These are phyloP conservation scores for Polyrhizophydium stewartii DNA, from an alignment of 371 early-diverging fungal species.

Conservation along the genomic window DNA sequence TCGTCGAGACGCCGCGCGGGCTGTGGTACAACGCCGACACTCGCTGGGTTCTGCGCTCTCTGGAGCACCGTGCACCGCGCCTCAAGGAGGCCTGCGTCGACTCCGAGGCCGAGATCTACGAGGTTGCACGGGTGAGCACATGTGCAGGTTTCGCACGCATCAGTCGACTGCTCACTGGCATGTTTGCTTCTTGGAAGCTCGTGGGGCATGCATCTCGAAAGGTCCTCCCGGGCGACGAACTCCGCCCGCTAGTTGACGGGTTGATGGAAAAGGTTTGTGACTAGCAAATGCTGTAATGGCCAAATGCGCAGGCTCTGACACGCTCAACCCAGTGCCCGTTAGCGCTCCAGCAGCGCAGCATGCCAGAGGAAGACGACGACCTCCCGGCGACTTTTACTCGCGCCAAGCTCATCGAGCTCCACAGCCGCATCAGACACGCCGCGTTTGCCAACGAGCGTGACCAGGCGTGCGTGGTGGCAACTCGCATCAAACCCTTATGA, in stretches of 20 bases:
- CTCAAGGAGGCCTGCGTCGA: slow-evolving; percentile 74
- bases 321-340: slow-evolving; percentile 26
- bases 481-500: not conserved
- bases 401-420: slow-evolving; percentile 21
- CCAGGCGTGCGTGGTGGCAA: slow-evolving; percentile 51
- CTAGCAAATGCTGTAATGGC: too few species aligned
- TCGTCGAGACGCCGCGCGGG: slow-evolving; percentile 81
- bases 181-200: slow-evolving; percentile 8
- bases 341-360: slow-evolving; percentile 23
- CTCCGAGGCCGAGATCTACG: slow-evolving; percentile 66
- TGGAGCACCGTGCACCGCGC: slow-evolving; percentile 64
- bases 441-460: slow-evolving; percentile 57
- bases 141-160: too few species aligned
- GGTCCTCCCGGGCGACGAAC: slow-evolving; percentile 39
- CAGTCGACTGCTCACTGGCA: too few species aligned
- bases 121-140: slow-evolving; percentile 59
- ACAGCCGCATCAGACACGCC: slow-evolving; percentile 47
- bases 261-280: slow-evolving; percentile 44
- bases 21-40: slow-evolving; percentile 71
- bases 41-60: slow-evolving; percentile 53
- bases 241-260: slow-evolving; percentile 51
- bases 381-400: slow-evolving; percentile 8
- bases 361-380: slow-evolving; percentile 19
- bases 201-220: slow-evolving; percentile 38
- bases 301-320: too few species aligned